Base-by-base conservation (phyloP, 2,329 filamentous ascomycete genomes). In the Xylariaceae sp. region DNA sequence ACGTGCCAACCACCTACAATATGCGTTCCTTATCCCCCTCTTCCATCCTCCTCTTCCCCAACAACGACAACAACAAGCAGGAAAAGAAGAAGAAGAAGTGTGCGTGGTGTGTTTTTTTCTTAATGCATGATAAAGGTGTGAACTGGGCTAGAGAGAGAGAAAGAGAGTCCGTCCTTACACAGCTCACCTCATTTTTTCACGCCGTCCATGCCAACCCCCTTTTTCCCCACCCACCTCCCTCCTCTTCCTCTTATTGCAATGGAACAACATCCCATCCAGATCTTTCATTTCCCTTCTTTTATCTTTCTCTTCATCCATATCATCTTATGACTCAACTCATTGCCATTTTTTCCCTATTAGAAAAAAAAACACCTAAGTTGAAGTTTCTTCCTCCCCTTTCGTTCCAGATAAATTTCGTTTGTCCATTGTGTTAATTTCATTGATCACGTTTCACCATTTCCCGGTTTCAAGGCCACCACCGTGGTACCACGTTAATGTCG, bases 301-400 rank as follows among this genome's bases (percentile, higher is more conserved):
- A 8, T 52, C 23, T 58, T 58, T 37, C 34, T 9, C 34, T 57
- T 50, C 55, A 41, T 57, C 50, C 58, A 60, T 56, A 30, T 49
- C 45, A 23, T 44, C 41, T 50, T 23, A 37, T 49, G 13, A 11
- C 49, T 44, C 61, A 51, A 23, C 6, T 50, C 50, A 49, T 47
- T 34, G 23, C 35, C 23, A 49, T 17, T 44, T 51, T 44, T 52
- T 35, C 23, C 23, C 37, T 44, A 15, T 57, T 41, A 39, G 13
- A 13, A 60, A 30, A 30, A 30, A 30, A 30, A 30, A 30, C 17
- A 18, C 17, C 51, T 13, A 44, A 30, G 23, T 30, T 30, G 23
- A 30, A 30, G 8, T 48, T n/a, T 4, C 48, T 44, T 18, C 50
- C 39, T 50, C 56, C 50, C 11, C 41, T n/a, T 3, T 37, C 52